Percentiles rank a stretch among this genome's conserved stretches.
Conservation (phyloP, 2,329 filamentous ascomycete species). For the Acrocalymma vagum region DNA sequence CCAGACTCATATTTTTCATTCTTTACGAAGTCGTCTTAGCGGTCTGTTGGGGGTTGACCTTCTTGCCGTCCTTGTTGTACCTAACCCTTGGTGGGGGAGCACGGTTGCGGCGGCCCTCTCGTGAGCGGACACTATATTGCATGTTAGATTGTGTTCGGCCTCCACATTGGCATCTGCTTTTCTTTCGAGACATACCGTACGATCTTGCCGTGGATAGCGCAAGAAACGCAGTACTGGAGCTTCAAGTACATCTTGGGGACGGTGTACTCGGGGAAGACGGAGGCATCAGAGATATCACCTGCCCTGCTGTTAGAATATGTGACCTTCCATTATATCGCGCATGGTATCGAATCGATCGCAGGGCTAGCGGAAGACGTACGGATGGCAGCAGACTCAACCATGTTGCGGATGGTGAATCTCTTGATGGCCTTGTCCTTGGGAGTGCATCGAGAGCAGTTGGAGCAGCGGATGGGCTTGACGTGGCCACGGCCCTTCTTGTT, state of each 20-base stretch:
- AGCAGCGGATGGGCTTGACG: conserved; percentile 98
- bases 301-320: conserved; percentile 33
- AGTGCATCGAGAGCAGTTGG: conserved; percentile 81
- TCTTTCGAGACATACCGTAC: conserved; percentile 84
- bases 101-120: conserved; percentile 97
- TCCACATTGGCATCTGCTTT: conserved; percentile 8
- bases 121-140: conserved; percentile 84
- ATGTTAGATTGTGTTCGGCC: conserved; percentile 20
- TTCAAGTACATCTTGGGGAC: conserved; percentile 99
- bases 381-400: conserved; percentile 99
- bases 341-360: conserved; percentile 6
- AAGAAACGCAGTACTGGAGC: conserved; percentile 99
- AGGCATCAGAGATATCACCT: conserved; percentile 99
- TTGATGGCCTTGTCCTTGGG: conserved; percentile 99
- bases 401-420: conserved; percentile 99
- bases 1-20: conserved; percentile 14
- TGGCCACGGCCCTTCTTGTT: conserved; percentile 99
- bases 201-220: conserved; percentile 99
- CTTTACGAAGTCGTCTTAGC: conserved; percentile 63
- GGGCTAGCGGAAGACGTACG: conserved; percentile 71
- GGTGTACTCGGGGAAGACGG: conserved; percentile 98
- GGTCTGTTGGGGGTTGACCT: conserved; percentile 91
- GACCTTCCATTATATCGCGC: conserved; percentile 17
- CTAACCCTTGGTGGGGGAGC: conserved; percentile 95
- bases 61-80: conserved; percentile 99